A percentile compares a stretch with the other conserved stretches of the same genome.
Conservation (phyloP, 2,329 filamentous ascomycete genomes). For the Aspergillus novofumigatus region DNA sequence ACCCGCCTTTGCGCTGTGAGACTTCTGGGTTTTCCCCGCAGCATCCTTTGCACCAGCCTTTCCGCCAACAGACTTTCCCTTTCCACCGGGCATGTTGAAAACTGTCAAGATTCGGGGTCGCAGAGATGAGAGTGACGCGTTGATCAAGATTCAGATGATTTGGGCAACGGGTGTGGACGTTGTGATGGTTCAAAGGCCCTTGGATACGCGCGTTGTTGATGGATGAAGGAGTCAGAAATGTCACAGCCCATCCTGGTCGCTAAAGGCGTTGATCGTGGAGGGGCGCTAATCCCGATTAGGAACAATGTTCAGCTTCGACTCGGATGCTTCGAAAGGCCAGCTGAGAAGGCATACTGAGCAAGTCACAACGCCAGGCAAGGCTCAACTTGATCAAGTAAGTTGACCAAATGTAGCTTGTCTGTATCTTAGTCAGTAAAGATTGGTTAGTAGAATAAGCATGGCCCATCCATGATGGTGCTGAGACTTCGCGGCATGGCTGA, state of each 20-base stretch:
- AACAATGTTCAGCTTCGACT: slow-evolving; percentile 18
- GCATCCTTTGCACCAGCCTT: slow-evolving; percentile 83
- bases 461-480: neutral
- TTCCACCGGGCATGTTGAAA: slow-evolving; percentile 71
- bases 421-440: neutral
- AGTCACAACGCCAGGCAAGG: neutral
- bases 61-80: slow-evolving; percentile 87
- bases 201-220: slow-evolving; percentile 40
- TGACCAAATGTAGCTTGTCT: neutral
- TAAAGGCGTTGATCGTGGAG: slow-evolving; percentile 28
- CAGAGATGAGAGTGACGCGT: slow-evolving; percentile 25
- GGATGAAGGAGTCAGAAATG: slow-evolving; percentile 42
- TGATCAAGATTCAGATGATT: slow-evolving; percentile 16
- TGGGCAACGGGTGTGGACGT: slow-evolving; percentile 24
- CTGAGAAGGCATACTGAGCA: neutral
- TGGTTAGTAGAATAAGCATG: neutral
- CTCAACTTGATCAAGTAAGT: neutral
- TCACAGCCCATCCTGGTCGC: slow-evolving; percentile 33
- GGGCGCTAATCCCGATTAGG: slow-evolving; percentile 36
- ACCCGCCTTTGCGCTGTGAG: slow-evolving; percentile 88
- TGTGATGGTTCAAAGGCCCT: slow-evolving; percentile 24
- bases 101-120: slow-evolving; percentile 22
- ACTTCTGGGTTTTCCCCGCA: slow-evolving; percentile 86
- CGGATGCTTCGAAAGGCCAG: slow-evolving; percentile 4
- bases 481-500: slow-evolving; percentile 3